A percentile compares a stretch with the other conserved stretches of the same genome.
phyloP scores from a whole-genome alignment of 495 filamentous ascomycete genomes.

The Neurospora pannonica region DNA sequence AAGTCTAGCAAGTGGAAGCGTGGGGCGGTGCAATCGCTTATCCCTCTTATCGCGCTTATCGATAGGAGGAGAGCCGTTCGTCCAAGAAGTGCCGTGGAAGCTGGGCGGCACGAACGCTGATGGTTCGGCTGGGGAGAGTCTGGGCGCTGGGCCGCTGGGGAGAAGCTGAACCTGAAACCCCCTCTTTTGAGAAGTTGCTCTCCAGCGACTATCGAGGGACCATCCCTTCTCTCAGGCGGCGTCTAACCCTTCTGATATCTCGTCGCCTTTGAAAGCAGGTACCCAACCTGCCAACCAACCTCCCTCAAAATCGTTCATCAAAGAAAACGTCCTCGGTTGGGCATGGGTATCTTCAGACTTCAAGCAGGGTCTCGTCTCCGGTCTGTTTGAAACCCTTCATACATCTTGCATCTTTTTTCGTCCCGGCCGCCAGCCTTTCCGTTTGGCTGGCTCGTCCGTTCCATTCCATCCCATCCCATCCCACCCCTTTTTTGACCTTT shows the following conservation, averaged over 20 bases:
- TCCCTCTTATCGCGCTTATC: background rate
- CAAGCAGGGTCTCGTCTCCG: background rate
- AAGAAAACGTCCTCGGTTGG: background rate
- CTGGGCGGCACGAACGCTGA: background rate
- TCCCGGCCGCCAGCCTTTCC: background rate
- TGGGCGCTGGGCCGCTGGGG: background rate
- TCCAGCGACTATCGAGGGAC: background rate
- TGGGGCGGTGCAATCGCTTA: background rate
- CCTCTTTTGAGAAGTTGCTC: background rate
- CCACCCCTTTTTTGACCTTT: background rate
- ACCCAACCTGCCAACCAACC: background rate
- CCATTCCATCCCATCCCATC: background rate
- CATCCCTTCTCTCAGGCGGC: background rate
- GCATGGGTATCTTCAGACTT: background rate
- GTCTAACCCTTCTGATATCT: background rate
- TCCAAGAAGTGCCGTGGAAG: background rate
- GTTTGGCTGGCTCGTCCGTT: background rate
- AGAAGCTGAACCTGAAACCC: conserved; percentile 2
- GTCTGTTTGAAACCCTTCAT: background rate
- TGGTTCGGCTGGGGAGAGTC: background rate
- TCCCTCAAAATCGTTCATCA: background rate
- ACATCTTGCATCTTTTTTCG: background rate
- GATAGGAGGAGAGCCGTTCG: background rate
- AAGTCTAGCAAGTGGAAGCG: background rate
- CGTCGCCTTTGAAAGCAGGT: background rate